Base-by-base conservation (phyloP, 768 basidiomycete genomes). In the Boletellus ananas region DNA sequence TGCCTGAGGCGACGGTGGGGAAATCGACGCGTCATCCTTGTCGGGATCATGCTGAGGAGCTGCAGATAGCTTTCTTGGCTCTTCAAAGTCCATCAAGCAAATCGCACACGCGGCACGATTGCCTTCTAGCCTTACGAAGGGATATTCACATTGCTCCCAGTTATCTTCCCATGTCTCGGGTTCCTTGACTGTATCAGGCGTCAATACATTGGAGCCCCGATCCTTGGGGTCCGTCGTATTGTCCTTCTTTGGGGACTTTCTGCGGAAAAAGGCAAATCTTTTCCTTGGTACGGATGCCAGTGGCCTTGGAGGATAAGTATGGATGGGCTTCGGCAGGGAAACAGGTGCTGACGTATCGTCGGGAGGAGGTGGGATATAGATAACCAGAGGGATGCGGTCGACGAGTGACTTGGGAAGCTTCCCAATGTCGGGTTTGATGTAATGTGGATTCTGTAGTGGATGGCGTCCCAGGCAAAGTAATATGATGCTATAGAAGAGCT, bases 21-120 rank as follows among this genome's bases (percentile, higher is more conserved):
- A 23, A 18, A 46, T 41, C 5, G 49, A 17, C 41, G 18, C 43
- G 45, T 46, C 50, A 47, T 57, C 58, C 44, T 47, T 53, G 44
- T 59, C 70, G 57, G 60, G 65, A 56, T 64, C 73, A 68, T 57
- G 61, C 4, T 63, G 58, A 35, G 49, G 13, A 39, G 27, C 35
- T 17, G 49, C 44, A 21, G 63, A 68, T 34, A 67, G 57, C 47
- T 71, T 64, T 58, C 59, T 75, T 14, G 90, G 90, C 65, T 85
- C 86, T 56, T 87, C 86, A 55, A 90, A 93, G 65, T 92, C 90
- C 78, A 86, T 76, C 56, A 92, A 70, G 64, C 90, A 92, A 47
- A 91, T 88, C 21, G 87, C 87, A 65, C 90, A 92, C 14, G 84
- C 80, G 4, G 90, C 90, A 45, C 90, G 83, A 61, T 92, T 90